These are phyloP conservation scores for Pelargonium cotyledonis DNA, from an alignment of 441 rosid species.

Conservation along the genomic window DNA sequence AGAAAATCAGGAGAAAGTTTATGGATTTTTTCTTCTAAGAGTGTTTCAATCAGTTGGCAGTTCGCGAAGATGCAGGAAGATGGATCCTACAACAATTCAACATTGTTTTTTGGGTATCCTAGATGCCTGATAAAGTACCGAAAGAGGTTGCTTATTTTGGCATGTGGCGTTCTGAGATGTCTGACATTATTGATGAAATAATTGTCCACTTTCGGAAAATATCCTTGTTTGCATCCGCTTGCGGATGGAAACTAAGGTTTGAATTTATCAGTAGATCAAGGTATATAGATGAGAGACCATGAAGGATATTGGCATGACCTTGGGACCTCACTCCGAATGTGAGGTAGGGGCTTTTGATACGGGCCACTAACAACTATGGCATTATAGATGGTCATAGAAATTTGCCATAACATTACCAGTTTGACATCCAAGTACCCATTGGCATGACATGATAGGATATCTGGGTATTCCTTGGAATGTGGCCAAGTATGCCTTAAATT, in stretches of 20 bases:
- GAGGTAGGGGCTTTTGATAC: too few relatives aligned
- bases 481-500: too few relatives aligned
- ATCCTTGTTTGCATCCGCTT: neutral
- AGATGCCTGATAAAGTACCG: neutral
- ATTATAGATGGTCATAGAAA: too few relatives aligned
- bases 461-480: too few relatives aligned
- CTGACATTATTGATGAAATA: neutral
- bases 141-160: neutral
- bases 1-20: neutral
- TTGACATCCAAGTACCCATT: too few relatives aligned
- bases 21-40: neutral
- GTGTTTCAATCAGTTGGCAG: neutral
- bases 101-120: neutral
- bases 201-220: neutral
- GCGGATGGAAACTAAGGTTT: neutral
- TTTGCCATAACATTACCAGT: too few relatives aligned
- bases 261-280: neutral
- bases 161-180: neutral
- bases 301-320: neutral
- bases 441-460: too few relatives aligned
- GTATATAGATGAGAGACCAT: neutral
- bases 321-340: neutral
- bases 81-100: neutral
- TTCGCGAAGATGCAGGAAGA: neutral
- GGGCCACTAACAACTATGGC: too few relatives aligned